These are phyloP conservation scores for Aspergillus sclerotiicarbonarius DNA, from an alignment of 495 filamentous ascomycete genomes.

Conservation along the genomic window DNA sequence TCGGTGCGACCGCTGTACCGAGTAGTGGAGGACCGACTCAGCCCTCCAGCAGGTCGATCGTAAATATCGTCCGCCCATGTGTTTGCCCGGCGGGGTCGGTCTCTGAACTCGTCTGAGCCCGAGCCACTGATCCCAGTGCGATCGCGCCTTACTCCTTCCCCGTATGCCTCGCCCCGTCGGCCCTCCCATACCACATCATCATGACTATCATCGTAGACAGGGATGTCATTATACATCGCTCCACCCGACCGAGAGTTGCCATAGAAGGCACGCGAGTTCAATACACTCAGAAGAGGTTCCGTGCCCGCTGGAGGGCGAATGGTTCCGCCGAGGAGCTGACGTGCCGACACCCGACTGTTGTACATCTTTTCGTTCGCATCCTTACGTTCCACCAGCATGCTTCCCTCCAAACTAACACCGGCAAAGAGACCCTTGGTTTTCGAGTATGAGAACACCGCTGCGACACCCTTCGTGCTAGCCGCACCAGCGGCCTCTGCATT, in stretches of 20 bases:
- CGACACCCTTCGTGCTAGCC: constrained; percentile 83
- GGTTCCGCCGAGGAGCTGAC: constrained; percentile 72
- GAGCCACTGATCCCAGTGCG: constrained; percentile 48
- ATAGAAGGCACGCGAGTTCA: constrained; percentile 80
- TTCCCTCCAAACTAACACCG: constrained; percentile 90
- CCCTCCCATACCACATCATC: constrained; percentile 96
- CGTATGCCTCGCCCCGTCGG: constrained; percentile 68
- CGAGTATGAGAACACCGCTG: constrained; percentile 91
- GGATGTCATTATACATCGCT: constrained; percentile 90
- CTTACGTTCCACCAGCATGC: constrained; percentile 83
- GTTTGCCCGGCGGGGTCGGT: constrained; percentile 63
- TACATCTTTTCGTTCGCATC: constrained; percentile 98
- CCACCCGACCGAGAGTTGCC: constrained; percentile 56
- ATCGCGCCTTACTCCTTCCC: constrained; percentile 65
- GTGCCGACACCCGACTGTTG: constrained; percentile 74
- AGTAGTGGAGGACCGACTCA: constrained; percentile 51
- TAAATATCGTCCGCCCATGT: constrained; percentile 93
- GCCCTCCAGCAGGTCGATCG: constrained; percentile 57
- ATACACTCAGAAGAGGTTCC: constrained; percentile 75
- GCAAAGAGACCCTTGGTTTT: constrained; percentile 98
- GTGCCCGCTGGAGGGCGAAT: constrained; percentile 79
- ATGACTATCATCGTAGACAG: constrained; percentile 83
- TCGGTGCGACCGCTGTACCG: constrained; percentile 35
- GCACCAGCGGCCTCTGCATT: constrained; percentile 97
- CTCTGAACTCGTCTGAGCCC: constrained; percentile 54